A percentile compares a stretch with the other conserved stretches of the same genome.
Conservation (phyloP, 148 eudicot genomes). For the Arbutus unedo region DNA sequence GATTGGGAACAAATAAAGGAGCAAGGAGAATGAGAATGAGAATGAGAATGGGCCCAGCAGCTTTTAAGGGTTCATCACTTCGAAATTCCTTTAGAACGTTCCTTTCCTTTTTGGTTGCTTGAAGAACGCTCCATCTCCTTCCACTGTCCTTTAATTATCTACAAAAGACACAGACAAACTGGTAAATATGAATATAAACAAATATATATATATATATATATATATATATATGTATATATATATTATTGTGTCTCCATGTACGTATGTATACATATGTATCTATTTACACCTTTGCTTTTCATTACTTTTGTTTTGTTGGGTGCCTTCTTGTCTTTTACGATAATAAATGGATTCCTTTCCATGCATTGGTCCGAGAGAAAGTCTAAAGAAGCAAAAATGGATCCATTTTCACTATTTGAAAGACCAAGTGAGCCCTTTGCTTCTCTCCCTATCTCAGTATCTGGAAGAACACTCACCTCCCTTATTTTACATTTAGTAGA, state of each 20-base stretch:
- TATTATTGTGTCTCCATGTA: not conserved
- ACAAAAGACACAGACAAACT: not conserved
- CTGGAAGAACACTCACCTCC: not conserved
- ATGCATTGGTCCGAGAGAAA: conserved; percentile 19
- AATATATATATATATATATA: not conserved
- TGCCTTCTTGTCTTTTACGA: conserved; percentile 5
- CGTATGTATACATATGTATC: not conserved
- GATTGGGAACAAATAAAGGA: conserved; percentile 4
- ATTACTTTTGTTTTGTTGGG: not conserved
- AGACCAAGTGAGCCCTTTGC: not conserved
- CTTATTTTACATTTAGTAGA: no score
- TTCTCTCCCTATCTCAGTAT: not conserved
- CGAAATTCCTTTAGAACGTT: conserved; percentile 17
- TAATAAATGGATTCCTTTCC: conserved; percentile 11
- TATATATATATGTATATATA: not conserved
- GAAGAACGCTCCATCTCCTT: not conserved
- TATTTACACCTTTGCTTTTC: not conserved
- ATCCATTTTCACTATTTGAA: conserved; percentile 10
- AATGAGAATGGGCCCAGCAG: not conserved
- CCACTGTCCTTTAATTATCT: not conserved
- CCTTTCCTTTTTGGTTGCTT: conserved; percentile 7
- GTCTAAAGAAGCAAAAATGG: conserved; percentile 8
- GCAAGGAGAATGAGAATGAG: not conserved
- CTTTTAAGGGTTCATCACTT: conserved; percentile 13
- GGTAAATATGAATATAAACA: no score